Evolutionary conservation across 1,284 basidiomycete species (phyloP).

Genomic region (Athelia psychrophila): DNA sequence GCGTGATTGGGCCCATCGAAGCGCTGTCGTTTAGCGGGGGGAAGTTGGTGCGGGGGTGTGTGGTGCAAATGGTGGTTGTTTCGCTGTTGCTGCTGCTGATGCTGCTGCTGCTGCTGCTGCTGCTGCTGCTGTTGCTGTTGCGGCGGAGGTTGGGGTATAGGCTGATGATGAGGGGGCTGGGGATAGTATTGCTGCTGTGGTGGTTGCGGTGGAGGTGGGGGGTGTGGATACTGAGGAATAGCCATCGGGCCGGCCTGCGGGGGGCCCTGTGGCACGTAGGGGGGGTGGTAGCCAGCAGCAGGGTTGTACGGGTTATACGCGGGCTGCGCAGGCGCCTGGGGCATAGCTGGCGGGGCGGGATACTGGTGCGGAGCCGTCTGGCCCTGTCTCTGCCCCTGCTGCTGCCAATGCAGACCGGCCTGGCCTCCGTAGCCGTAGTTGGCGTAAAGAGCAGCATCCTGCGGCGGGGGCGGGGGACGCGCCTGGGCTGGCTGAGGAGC

Average conservation of each 20-base stretch:
- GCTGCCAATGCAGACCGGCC: constrained; percentile 55
- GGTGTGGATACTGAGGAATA: constrained; percentile 30
- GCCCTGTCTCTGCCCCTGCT: constrained; percentile 57
- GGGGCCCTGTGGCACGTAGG: constrained; percentile 59
- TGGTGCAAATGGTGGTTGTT: constrained; percentile 56
- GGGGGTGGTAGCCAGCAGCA: constrained; percentile 62
- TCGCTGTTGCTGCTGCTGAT: constrained; percentile 40
- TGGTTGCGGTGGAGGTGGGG: constrained; percentile 27
- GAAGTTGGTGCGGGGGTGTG: constrained; percentile 64
- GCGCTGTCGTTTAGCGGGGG: constrained; percentile 80
- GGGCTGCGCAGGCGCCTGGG: constrained; percentile 52
- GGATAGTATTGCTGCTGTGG: constrained; percentile 35
- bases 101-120: too few relatives aligned
- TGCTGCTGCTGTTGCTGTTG: constrained; percentile 39
- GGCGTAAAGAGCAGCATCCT: constrained; percentile 77
- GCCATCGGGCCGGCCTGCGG: constrained; percentile 42
- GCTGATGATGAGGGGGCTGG: constrained; percentile 42
- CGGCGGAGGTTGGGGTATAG: constrained; percentile 35
- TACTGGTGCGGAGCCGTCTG: constrained; percentile 42
- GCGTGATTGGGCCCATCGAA: constrained; percentile 72
- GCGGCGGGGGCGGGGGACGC: constrained; percentile 62
- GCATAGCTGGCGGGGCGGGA: constrained; percentile 46
- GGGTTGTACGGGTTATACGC: constrained; percentile 79
- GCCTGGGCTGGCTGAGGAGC: constrained; percentile 49
- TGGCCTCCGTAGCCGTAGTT: constrained; percentile 82